Base-by-base conservation (phyloP, 2,329 filamentous ascomycete species). In the Alternaria novae-zelandiae region DNA sequence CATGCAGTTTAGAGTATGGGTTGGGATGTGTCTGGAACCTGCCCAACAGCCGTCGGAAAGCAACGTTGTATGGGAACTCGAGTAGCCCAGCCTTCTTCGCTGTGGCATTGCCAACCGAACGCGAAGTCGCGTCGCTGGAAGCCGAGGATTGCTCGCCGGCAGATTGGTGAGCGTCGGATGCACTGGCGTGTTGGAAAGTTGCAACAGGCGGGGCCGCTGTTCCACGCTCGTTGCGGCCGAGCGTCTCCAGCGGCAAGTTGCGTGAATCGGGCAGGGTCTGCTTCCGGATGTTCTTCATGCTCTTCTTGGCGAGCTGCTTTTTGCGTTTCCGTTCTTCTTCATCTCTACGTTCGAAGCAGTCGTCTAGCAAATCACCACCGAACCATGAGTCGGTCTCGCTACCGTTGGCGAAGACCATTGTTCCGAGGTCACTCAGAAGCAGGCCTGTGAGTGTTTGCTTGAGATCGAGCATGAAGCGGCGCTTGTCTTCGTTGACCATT, bases 331-430 rank as follows among this genome's bases (percentile, higher is more conserved):
- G 77, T 44, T 82, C 79, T 61, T 82, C 79, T 46, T 80, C 79
- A 53, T 82, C 81, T 57, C 76, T 75, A 54, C 78, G 78, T 59
- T 80, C 74, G 23, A 82, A 76, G 65, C 79, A 82, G 56, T 83
- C 81, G 51, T 82, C 79, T 4, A 82, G 80, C 12, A 94, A 79
- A 13, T 87, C 87, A 56, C 87, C 85, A 51, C 82, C 81, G 70
- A 97, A 96, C 91, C 95, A 97, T 4, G 85, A 85, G 78, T 98
- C 96, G 1, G 95, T 98, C 82, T 99, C 96, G 45, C 94, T 97
- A 4, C 96, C 96, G 54, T 88, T 88, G n/a, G 90, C 89, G 79
- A 96, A 96, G 2, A 97, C 90, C 28, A 93, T 87, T 44, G 90
- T 94, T 6, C 94, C 94, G 5, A 98, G 85, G 77, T 99, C 96